Evolutionary conservation across 768 basidiomycete genomes (phyloP), one percentile per base, ranked within the genome.

Genomic region (Tremella yokohamensis): DNA sequence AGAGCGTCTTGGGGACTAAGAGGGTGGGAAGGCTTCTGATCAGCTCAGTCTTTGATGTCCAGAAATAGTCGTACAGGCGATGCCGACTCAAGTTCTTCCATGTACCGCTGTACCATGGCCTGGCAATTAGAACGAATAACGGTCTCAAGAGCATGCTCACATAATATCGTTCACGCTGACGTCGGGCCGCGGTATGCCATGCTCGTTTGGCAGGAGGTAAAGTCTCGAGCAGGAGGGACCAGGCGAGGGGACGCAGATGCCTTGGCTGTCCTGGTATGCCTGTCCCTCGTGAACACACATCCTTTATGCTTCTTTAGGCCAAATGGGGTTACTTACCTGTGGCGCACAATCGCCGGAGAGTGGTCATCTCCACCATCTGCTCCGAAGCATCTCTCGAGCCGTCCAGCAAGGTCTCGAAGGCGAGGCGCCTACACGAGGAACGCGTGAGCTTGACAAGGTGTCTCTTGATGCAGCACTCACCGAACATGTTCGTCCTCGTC

Each of bases 361-460:
- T 52, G 15, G 61, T 51, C 24, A 77, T 54, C 44, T 74, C 69
- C 13, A 77, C 66, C 3, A 45, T n/a, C 22, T 45, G 42, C 22
- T 45, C 42, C n/a, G 42, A 45, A 18, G 42, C 42, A 8, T 45
- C 42, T 8, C 38, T 22, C 1, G 66, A 70, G 2, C 63, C 60
- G 58, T 73, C 74, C 24, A 76, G 66, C 15, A 73, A 59, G 9
- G 64, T 38, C 49, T 69, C 68, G 49, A 72, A 76, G 1, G 70
- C 69, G 56, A 62, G 60, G n/a, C 72, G 62, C 25, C 72, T 69
- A 56, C 19, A 54, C 13, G 19, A 34, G 4, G 50, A 51, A 13
- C 42, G 42, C 22, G 42, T 45, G 42, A 45, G 42, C 42, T 34
- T 34, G 29, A 34, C 11, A 34, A 11, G 11, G 29, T 34, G 29